Base-by-base conservation (phyloP, 2,329 filamentous ascomycete genomes). In the Simplicillium sp. region DNA sequence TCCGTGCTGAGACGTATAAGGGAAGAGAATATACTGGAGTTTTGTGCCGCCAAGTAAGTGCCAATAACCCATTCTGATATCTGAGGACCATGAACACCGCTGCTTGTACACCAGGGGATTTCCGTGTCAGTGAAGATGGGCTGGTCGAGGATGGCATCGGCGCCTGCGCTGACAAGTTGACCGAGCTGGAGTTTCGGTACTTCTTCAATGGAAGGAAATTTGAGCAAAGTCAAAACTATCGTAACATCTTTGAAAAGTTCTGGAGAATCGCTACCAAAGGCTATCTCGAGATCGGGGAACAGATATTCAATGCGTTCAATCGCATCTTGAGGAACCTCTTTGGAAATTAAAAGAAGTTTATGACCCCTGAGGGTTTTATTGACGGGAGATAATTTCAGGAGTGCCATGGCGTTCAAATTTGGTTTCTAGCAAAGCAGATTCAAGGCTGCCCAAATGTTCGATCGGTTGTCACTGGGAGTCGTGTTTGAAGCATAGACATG, bases 81-180 rank as follows among this genome's bases (percentile, higher is more conserved):
- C 48, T 76, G 73, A 2, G 73, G 72, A 2, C 71, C 72, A 33
- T 76, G 71, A n/a, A 78, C 68, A 0, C 75, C 75, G 43, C 74
- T 78, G 1, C 72, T 71, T 0, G 73, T 74, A 35, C 67, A 72
- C 45, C 78, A 73, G 0, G 58, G 51, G 7, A 76, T 56, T 37
- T 73, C 59, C 0, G 67, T 73, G 16, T 74, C 68, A 16, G 55
- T 62, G 44, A 72, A 77, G 1, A 77, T 42, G 2, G 67, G 66
- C 11, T 65, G 53, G 3, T 67, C 52, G 8, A 70, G 38, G 11
- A 35, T 35, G 14, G 11, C 11, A 16, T 35, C 15, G 8, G 33
- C 33, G 9, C 33, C 33, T 11, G 33, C 33, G 15, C 8, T 35
- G 11, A 11, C 11, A 16, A 35, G 8, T 14, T 35, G 17, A 3